These are phyloP conservation scores for Gossypium raimondii DNA, from an alignment of 345 rosid species.

Conservation along the genomic window DNA sequence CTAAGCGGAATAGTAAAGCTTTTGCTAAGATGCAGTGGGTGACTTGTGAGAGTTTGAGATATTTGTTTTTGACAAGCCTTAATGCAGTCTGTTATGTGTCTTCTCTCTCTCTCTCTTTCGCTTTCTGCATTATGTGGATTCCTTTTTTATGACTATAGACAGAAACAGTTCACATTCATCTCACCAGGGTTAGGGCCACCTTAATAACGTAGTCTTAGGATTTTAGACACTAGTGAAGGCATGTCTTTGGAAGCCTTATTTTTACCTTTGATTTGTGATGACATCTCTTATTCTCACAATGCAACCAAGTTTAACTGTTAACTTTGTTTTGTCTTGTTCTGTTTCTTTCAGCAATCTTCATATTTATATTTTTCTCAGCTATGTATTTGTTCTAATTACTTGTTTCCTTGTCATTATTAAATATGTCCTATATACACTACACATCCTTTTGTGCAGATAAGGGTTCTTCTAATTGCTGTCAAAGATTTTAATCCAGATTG, in stretches of 20 bases:
- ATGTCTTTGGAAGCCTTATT: background rate
- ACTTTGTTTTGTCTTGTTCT: background rate
- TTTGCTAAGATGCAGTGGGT: constrained; percentile 10
- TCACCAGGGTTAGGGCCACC: background rate
- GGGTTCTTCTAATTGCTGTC: constrained; percentile 84
- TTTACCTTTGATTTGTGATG: background rate
- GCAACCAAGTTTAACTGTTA: background rate
- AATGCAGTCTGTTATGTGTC: background rate
- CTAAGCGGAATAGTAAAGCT: background rate
- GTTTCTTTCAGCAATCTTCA: background rate
- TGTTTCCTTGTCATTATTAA: background rate
- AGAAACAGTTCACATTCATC: background rate
- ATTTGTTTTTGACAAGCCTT: background rate
- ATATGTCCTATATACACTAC: background rate
- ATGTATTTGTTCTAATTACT: background rate
- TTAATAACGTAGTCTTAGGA: background rate
- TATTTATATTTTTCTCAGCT: background rate
- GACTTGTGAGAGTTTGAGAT: background rate
- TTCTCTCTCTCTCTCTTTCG: background rate
- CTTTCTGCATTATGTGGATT: constrained; percentile 6
- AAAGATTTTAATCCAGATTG: constrained; percentile 83
- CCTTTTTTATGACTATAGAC: background rate
- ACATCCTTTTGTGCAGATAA: constrained; percentile 59
- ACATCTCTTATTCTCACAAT: constrained; percentile 6
- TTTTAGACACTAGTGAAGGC: background rate